Conservation (phyloP, 306 rosid genomes). For the Cicer bijugum region DNA sequence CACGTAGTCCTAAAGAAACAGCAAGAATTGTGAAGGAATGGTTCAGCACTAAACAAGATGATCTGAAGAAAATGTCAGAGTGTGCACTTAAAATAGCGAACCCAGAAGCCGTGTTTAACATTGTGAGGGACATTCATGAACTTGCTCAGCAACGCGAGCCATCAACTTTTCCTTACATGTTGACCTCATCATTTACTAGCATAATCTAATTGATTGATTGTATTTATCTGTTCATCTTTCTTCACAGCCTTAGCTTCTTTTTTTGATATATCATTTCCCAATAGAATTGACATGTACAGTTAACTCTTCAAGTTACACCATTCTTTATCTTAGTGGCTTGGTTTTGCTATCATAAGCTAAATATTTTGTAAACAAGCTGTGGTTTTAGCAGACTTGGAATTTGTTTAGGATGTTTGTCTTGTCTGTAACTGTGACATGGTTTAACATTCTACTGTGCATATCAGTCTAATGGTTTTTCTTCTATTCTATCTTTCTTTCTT, state of each 20-base stretch:
- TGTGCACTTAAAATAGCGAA: slow-evolving; percentile 88
- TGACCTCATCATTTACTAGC: slow-evolving; percentile 83
- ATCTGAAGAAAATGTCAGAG: slow-evolving; percentile 69
- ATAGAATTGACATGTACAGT: slow-evolving; percentile 65
- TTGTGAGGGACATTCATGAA: slow-evolving; percentile 86
- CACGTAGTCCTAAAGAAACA: slow-evolving; percentile 85
- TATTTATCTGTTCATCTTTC: slow-evolving; percentile 19
- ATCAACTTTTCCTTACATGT: slow-evolving; percentile 64
- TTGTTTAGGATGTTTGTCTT: slow-evolving; percentile 39
- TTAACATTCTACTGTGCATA: slow-evolving; percentile 37
- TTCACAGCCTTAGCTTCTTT: neutral
- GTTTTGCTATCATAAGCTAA: slow-evolving; percentile 44
- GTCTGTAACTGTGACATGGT: slow-evolving; percentile 25
- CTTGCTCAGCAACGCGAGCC: slow-evolving; percentile 80
- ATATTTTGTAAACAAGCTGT: slow-evolving; percentile 43
- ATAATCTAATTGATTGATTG: slow-evolving; percentile 52
- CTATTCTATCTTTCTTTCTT: neutral
- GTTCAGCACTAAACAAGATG: slow-evolving; percentile 82
- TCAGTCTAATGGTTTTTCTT: slow-evolving; percentile 37
- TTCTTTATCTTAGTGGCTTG: slow-evolving; percentile 55
- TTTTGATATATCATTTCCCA: neutral
- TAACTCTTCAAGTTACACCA: slow-evolving; percentile 49
- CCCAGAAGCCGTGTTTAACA: slow-evolving; percentile 93
- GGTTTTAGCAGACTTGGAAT: slow-evolving; percentile 39
- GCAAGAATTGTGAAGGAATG: slow-evolving; percentile 80